Percentiles rank a stretch among this genome's conserved stretches.
These are phyloP conservation scores for Cryptosporidium tyzzeri DNA, from an alignment of 169 alveolate genomes.

Conservation along the genomic window DNA sequence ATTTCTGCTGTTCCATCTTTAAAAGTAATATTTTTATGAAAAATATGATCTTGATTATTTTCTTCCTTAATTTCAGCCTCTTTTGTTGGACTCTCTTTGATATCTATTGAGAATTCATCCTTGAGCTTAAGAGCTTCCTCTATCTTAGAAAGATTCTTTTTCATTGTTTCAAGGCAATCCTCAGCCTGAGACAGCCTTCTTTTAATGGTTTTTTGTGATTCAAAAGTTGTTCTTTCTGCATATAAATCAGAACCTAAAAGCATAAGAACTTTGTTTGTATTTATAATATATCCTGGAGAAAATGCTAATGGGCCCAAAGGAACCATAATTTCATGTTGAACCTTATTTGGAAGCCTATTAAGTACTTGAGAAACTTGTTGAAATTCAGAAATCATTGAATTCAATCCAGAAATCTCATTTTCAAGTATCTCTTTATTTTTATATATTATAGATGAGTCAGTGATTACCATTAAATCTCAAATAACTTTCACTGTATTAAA, in stretches of 20 bases:
- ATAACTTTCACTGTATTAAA: background rate
- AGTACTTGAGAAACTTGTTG: conserved; percentile 26
- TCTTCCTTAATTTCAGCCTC: conserved; percentile 6
- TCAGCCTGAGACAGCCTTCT: conserved; percentile 56
- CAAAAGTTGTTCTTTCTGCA: conserved; percentile 52
- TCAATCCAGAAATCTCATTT: conserved; percentile 34
- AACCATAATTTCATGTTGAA: conserved; percentile 70
- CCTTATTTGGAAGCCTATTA: conserved; percentile 27
- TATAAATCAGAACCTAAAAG: conserved; percentile 58
- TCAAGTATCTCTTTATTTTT: conserved; percentile 40
- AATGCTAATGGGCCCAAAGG: conserved; percentile 73
- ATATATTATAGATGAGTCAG: conserved; percentile 32
- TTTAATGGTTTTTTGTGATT: conserved; percentile 26
- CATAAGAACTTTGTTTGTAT: conserved; percentile 60
- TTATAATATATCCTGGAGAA: conserved; percentile 41
- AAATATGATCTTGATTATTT: background rate
- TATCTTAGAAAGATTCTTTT: conserved; percentile 28
- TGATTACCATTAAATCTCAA: background rate
- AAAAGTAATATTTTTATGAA: conserved; percentile 1
- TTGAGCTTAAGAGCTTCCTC: conserved; percentile 28
- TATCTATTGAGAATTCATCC: conserved; percentile 14
- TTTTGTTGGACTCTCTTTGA: background rate
- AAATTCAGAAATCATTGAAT: conserved; percentile 43
- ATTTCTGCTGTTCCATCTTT: conserved; percentile 52
- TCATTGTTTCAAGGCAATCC: conserved; percentile 40